Conservation (phyloP, 2,329 filamentous ascomycete genomes). For the Aulographum hederae region DNA sequence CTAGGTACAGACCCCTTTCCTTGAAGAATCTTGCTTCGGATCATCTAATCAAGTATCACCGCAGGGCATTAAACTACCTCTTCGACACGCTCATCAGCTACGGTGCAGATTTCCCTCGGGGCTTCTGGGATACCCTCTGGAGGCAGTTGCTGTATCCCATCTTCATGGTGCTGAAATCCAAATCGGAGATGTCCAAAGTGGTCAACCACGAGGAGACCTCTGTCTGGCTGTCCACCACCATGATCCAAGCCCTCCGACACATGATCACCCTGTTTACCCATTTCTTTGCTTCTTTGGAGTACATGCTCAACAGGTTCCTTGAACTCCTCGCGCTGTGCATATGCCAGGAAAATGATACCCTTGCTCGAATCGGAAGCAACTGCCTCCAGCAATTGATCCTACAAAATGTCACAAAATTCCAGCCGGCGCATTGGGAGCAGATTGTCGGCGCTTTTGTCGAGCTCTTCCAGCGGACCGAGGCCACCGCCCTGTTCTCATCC, state of each 20-base stretch:
- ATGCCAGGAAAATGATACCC: slow-evolving; percentile 97
- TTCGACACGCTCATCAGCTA: slow-evolving; percentile 87
- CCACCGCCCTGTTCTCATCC: slow-evolving; percentile 89
- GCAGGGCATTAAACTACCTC: slow-evolving; percentile 72
- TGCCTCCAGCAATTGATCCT: slow-evolving; percentile 92
- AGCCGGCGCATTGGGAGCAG: slow-evolving; percentile 72
- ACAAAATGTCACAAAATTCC: slow-evolving; percentile 90
- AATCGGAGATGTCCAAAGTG: slow-evolving; percentile 90
- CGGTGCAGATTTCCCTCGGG: slow-evolving; percentile 74
- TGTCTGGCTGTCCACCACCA: slow-evolving; percentile 96
- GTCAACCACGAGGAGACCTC: slow-evolving; percentile 92
- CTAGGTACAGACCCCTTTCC: slow-evolving; percentile 21
- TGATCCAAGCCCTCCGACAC: slow-evolving; percentile 95
- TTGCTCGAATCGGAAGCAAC: slow-evolving; percentile 94
- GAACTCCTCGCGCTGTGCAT: slow-evolving; percentile 91
- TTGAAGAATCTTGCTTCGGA: neutral
- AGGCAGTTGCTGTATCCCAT: slow-evolving; percentile 93
- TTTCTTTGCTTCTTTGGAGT: slow-evolving; percentile 89
- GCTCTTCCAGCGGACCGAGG: slow-evolving; percentile 85
- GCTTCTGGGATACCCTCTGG: slow-evolving; percentile 99
- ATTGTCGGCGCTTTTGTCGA: slow-evolving; percentile 93
- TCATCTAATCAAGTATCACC: slow-evolving; percentile 2
- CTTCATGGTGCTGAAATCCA: slow-evolving; percentile 92
- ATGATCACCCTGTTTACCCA: slow-evolving; percentile 99
- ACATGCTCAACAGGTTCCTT: slow-evolving; percentile 95